These are phyloP conservation scores for Aspergillaceae sp. DNA, from an alignment of 2,329 filamentous ascomycete species.

Conservation along the genomic window DNA sequence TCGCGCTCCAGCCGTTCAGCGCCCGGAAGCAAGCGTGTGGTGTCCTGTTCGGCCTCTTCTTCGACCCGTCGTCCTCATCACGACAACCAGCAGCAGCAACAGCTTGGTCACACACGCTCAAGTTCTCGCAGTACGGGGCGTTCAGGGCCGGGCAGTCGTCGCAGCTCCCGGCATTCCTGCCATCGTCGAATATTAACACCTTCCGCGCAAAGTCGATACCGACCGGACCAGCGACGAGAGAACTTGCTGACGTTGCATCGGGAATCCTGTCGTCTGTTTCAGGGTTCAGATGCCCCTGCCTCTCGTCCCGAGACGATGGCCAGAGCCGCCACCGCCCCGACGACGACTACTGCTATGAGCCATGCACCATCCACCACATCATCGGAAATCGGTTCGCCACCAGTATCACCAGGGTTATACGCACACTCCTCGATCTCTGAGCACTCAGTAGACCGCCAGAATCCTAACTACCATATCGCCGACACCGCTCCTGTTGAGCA, in stretches of 20 bases:
- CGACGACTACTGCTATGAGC: not conserved
- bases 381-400: constrained; percentile 10
- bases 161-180: constrained; percentile 19
- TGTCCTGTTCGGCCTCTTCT: constrained; percentile 24
- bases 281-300: constrained; percentile 7
- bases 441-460: not conserved
- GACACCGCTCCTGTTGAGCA: not conserved
- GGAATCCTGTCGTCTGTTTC: constrained; percentile 34
- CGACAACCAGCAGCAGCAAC: constrained; percentile 1
- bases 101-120: constrained; percentile 20
- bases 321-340: not conserved
- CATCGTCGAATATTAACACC: constrained; percentile 22
- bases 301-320: constrained; percentile 1
- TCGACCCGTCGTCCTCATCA: constrained; percentile 2
- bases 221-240: constrained; percentile 21
- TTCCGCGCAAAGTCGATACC: constrained; percentile 11
- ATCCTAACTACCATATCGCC: not conserved
- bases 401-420: constrained; percentile 6
- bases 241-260: constrained; percentile 32
- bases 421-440: constrained; percentile 4
- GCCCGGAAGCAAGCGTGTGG: constrained; percentile 13
- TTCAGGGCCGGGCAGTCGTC: constrained; percentile 20
- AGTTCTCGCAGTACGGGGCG: constrained; percentile 26
- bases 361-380: constrained; percentile 1
- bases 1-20: constrained; percentile 3